Base-by-base conservation (phyloP, 2,329 filamentous ascomycete genomes). In the Fusarium brachygibbosum region DNA sequence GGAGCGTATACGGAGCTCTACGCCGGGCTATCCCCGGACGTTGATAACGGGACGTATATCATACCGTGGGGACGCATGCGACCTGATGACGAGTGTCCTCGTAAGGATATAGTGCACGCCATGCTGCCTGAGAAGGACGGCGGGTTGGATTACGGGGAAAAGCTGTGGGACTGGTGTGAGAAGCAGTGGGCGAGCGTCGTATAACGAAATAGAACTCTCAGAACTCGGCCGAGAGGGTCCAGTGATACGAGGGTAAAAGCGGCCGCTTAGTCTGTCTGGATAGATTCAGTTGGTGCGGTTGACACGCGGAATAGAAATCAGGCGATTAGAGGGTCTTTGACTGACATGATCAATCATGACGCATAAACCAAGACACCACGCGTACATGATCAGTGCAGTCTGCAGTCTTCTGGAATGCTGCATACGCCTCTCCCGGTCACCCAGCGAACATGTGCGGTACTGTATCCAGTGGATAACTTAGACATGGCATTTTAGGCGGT, bases 1-100 rank as follows among this genome's bases (percentile, higher is more conserved):
- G 82, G 80, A 8, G 82, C 80, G 3, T 82, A 81, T 57, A 82
- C 81, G 1, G 80, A 81, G 68, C 58, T 83, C 3, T 83, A 72
- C 50, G 78, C 80, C 34, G 81, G 79, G 1, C 69, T 82, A 49
- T 79, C 79, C 1, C 74, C 77, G 1, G 79, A 82, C 4, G 71
- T 82, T 49, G 71, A 78, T 2, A 74, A 74, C 41, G 77, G 76
- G 9, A 48, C 63, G 6, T 78, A 75, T 17, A 62, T 76, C 40
- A 69, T 77, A 11, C 77, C 76, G 6, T 78, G 74, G 74, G 76
- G 77, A 5, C 69, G 71, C 35, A 64, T 76, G 17, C 66, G 67
- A 25, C 12, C 57, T 2, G 68, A 75, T 35, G 49, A 44, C 21
- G 52, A 67, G 10, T 59, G 57, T 14, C 59, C 70, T 6, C 66